Conservation (phyloP, 2,329 filamentous ascomycete genomes). For the Xylaria sp. region DNA sequence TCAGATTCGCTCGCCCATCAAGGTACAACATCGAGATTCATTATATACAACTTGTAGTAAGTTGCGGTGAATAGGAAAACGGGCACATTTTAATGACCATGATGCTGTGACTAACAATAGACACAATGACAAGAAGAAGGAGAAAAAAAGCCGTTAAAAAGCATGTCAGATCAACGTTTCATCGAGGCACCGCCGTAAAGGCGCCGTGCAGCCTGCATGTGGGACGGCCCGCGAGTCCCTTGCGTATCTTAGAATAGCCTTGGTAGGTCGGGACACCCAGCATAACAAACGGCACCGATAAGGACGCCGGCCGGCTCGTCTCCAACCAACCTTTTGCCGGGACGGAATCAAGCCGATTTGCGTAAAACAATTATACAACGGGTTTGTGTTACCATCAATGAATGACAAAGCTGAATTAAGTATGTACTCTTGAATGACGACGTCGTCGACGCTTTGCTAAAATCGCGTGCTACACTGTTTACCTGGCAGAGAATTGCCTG, state of each 20-base stretch:
- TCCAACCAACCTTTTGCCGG: neutral
- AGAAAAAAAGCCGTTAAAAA: neutral
- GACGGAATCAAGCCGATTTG: neutral
- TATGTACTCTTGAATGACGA: too few relatives aligned
- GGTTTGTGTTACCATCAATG: neutral
- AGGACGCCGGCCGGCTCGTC: too few relatives aligned
- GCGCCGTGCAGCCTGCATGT: conserved; percentile 15
- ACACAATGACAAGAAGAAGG: neutral
- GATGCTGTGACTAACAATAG: neutral
- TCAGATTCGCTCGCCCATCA: too few relatives aligned
- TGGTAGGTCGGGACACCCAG: neutral
- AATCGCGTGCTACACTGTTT: too few relatives aligned
- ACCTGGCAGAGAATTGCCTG: too few relatives aligned
- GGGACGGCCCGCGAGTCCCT: conserved; percentile 25
- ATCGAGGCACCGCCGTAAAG: conserved; percentile 4
- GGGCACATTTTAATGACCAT: too few relatives aligned
- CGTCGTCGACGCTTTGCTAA: too few relatives aligned
- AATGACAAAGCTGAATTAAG: too few relatives aligned
- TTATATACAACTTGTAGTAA: too few relatives aligned
- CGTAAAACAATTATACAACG: neutral
- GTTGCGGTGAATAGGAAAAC: too few relatives aligned
- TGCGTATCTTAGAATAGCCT: too few relatives aligned
- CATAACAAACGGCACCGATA: neutral
- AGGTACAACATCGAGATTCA: too few relatives aligned
- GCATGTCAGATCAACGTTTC: conserved; percentile 8